Conservation (phyloP, 2,329 filamentous ascomycete species). For the Cladosporium sp. region DNA sequence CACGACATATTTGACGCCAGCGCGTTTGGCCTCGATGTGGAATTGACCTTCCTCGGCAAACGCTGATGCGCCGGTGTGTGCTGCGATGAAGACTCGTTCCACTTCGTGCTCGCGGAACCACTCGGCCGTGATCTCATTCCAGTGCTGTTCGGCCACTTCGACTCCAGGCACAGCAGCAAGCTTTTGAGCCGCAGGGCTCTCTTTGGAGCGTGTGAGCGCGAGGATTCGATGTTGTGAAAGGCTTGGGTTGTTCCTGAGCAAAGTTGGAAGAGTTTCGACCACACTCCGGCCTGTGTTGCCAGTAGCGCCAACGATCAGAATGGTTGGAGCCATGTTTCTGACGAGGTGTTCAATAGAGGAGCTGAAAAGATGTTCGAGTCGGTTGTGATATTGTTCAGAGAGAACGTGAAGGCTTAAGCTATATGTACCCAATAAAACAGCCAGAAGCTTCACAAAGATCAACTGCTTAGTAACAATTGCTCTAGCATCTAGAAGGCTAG, state of each 20-base stretch:
- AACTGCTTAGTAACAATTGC: no score
- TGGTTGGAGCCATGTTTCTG: conserved; percentile 15
- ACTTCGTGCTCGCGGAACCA: conserved; percentile 44
- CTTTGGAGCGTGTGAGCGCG: conserved; percentile 36
- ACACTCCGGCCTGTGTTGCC: conserved; percentile 20
- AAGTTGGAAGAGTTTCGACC: conserved; percentile 19
- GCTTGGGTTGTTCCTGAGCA: conserved; percentile 21
- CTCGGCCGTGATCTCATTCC: conserved; percentile 41
- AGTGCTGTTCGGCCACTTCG: conserved; percentile 39
- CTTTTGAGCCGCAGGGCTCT: conserved; percentile 27
- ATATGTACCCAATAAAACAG: no score
- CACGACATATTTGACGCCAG: conserved; percentile 45
- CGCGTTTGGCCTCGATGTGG: conserved; percentile 36
- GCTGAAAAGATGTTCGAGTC: no score
- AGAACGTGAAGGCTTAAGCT: no score
- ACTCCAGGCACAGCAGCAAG: conserved; percentile 40
- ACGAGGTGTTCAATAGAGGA: no score
- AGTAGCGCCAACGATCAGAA: conserved; percentile 21
- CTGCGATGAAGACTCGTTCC: conserved; percentile 43
- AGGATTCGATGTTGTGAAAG: conserved; percentile 31
- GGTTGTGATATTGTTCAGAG: no score
- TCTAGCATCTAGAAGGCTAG: no score
- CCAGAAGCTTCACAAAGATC: no score
- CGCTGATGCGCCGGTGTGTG: conserved; percentile 40
- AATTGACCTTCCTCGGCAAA: conserved; percentile 46